Percentiles rank a stretch among this genome's conserved stretches.
Conservation (phyloP, 2,329 filamentous ascomycete genomes). For the Claviceps monticola region DNA sequence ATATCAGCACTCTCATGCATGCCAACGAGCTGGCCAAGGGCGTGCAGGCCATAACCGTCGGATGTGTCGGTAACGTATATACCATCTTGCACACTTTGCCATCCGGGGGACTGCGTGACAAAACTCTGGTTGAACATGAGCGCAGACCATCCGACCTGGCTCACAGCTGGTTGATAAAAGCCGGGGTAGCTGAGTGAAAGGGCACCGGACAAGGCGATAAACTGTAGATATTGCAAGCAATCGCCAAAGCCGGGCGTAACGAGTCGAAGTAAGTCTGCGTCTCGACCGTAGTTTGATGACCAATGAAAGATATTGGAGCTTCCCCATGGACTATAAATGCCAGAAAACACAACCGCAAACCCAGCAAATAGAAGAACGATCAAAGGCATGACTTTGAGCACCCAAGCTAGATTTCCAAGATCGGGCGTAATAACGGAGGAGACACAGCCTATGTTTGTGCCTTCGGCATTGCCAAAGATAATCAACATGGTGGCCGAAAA, state of each 20-base stretch:
- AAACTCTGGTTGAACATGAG: conserved; percentile 92
- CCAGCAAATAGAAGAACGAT: conserved; percentile 68
- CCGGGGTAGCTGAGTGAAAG: conserved; percentile 82
- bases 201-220: conserved; percentile 74
- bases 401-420: conserved; percentile 54
- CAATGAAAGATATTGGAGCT: conserved; percentile 81
- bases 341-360: conserved; percentile 69
- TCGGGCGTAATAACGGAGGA: conserved; percentile 74
- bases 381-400: conserved; percentile 64
- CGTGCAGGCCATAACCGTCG: conserved; percentile 75
- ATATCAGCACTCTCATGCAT: conserved; percentile 65
- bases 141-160: conserved; percentile 75
- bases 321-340: conserved; percentile 88
- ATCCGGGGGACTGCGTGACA: conserved; percentile 52
- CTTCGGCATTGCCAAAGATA: conserved; percentile 54
- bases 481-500: conserved; percentile 61
- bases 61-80: conserved; percentile 70
- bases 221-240: conserved; percentile 94
- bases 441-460: conserved; percentile 61
- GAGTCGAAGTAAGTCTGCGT: conserved; percentile 78
- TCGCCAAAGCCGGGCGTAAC: conserved; percentile 95
- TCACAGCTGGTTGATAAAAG: conserved; percentile 83
- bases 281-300: conserved; percentile 95
- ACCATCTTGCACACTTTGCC: conserved; percentile 60
- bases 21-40: conserved; percentile 68